phyloP scores from a whole-genome alignment of 805 yeast species.

The Danielia reshetovae region DNA sequence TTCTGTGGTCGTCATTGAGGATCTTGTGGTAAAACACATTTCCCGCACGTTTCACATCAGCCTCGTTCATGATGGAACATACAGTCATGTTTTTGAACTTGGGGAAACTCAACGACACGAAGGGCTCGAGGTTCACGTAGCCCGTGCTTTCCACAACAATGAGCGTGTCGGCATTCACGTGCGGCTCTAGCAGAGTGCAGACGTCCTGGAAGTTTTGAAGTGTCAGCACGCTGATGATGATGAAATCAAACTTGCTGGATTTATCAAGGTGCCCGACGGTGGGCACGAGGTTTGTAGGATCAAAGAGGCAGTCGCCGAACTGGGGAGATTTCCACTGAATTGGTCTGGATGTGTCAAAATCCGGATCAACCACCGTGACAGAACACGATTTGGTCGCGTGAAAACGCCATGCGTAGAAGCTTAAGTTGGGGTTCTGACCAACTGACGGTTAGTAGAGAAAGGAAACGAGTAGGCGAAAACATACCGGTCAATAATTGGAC shows the following conservation, averaged over 20 bases:
- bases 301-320: constrained; percentile 11
- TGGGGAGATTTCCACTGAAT: constrained; percentile 18
- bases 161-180: constrained; percentile 38
- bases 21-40: constrained; percentile 24
- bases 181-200: constrained; percentile 23
- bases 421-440: constrained; percentile 56
- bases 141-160: constrained; percentile 68
- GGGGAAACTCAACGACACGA: constrained; percentile 45
- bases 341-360: constrained; percentile 15
- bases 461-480: constrained; percentile 4
- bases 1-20: constrained; percentile 38
- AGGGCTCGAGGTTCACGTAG: constrained; percentile 68
- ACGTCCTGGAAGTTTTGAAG: constrained; percentile 37
- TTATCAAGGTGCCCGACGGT: constrained; percentile 13
- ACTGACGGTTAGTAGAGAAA: constrained; percentile 25
- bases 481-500: constrained; percentile 13
- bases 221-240: constrained; percentile 31
- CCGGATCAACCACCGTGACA: constrained; percentile 37
- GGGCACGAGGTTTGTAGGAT: constrained; percentile 15
- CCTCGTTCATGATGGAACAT: constrained; percentile 59
- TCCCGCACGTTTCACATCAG: constrained; percentile 43
- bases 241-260: constrained; percentile 27
- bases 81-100: constrained; percentile 31
- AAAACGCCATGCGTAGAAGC: constrained; percentile 58
- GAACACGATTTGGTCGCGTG: constrained; percentile 38